These are phyloP conservation scores for Orobanche coerulescens DNA, from an alignment of 257 asterid species.

Conservation along the genomic window DNA sequence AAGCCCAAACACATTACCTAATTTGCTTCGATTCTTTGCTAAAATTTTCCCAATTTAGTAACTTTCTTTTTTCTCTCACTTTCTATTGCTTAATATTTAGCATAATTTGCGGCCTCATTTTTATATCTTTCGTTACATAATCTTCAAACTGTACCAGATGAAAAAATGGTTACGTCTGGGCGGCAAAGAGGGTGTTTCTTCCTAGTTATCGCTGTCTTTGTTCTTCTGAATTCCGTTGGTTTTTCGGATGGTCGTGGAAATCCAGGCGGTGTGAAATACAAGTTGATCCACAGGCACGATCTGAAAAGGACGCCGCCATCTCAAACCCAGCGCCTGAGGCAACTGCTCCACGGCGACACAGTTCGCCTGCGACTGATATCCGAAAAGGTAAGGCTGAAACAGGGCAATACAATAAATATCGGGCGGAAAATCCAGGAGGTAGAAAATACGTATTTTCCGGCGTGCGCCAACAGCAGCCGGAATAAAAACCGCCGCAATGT, in stretches of 20 bases:
- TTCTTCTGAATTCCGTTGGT: background rate
- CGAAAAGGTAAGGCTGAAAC: background rate
- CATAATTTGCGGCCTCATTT: background rate
- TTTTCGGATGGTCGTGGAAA: background rate
- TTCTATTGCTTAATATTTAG: conserved; percentile 1
- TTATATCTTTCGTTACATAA: background rate
- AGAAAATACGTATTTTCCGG: background rate
- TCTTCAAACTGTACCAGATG: background rate
- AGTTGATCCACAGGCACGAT: conserved; percentile 31
- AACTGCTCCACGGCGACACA: conserved; percentile 27
- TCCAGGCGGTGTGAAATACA: conserved; percentile 21
- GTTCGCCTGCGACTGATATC: conserved; percentile 29
- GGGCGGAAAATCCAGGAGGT: conserved; percentile 21
- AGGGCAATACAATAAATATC: background rate
- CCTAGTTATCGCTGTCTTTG: conserved; percentile 11
- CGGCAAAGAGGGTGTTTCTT: background rate
- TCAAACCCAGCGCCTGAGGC: conserved; percentile 19
- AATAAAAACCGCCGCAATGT: background rate
- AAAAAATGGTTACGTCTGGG: conserved; percentile 19
- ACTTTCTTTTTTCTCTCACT: background rate
- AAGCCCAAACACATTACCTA: background rate
- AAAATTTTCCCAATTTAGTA: background rate
- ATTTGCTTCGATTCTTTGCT: conserved; percentile 28
- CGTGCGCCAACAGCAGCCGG: conserved; percentile 18
- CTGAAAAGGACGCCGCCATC: background rate